These are phyloP conservation scores for Leucocoprinus sp. DNA, from an alignment of 768 basidiomycete species.

Conservation along the genomic window DNA sequence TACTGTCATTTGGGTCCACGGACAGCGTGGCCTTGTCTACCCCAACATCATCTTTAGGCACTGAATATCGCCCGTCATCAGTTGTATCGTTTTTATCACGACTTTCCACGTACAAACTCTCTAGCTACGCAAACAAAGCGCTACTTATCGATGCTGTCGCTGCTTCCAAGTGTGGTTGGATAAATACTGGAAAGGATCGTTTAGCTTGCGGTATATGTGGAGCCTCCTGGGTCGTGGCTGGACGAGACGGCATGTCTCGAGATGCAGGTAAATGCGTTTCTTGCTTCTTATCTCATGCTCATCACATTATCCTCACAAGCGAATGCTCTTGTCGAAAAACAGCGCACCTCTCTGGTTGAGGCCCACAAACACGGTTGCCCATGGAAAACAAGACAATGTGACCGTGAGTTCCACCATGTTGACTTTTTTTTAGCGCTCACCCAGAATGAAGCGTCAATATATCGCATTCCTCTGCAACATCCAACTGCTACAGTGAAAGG, in stretches of 20 bases:
- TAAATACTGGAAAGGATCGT: slow-evolving; percentile 76
- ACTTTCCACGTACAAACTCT: slow-evolving; percentile 67
- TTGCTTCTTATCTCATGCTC: slow-evolving; percentile 11
- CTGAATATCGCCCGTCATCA: slow-evolving; percentile 76
- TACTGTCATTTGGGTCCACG: slow-evolving; percentile 37
- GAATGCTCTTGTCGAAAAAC: slow-evolving; percentile 65
- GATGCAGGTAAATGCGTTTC: slow-evolving; percentile 62
- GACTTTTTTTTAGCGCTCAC: not conserved
- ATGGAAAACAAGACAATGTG: slow-evolving; percentile 76
- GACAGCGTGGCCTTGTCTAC: slow-evolving; percentile 23
- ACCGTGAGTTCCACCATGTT: slow-evolving; percentile 41
- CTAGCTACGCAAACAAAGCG: slow-evolving; percentile 78
- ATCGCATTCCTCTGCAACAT: slow-evolving; percentile 64
- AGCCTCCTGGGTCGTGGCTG: slow-evolving; percentile 66
- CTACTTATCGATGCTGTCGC: slow-evolving; percentile 67
- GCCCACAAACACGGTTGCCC: slow-evolving; percentile 79
- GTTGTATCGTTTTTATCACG: slow-evolving; percentile 64
- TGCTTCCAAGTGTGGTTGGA: slow-evolving; percentile 77
- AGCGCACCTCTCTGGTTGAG: slow-evolving; percentile 53
- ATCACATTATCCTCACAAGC: slow-evolving; percentile 29
- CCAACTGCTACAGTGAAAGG: slow-evolving; percentile 56
- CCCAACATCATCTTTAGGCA: slow-evolving; percentile 27
- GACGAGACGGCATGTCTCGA: slow-evolving; percentile 60
- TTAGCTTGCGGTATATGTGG: slow-evolving; percentile 66
- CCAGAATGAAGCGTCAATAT: slow-evolving; percentile 45